Conservation (phyloP, 1,284 basidiomycete species). For the Moesziomyces aphidis region DNA sequence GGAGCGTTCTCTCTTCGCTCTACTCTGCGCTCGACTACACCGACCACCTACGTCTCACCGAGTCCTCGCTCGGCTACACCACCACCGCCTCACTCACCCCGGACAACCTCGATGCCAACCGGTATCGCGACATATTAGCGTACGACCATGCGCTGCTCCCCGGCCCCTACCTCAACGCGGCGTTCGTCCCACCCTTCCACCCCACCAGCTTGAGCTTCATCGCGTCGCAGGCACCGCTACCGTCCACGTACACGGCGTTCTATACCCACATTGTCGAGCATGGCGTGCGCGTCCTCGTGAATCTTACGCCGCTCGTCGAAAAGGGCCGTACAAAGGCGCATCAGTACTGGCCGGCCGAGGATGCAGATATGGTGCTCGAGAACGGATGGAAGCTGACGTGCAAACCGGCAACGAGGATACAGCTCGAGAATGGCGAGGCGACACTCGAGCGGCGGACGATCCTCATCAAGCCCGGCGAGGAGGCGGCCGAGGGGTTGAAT, state of each 20-base stretch:
- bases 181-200: slow-evolving; percentile 49
- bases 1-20: slow-evolving; percentile 15
- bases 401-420: neutral
- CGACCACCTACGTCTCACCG: slow-evolving; percentile 26
- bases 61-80: slow-evolving; percentile 24
- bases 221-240: slow-evolving; percentile 92
- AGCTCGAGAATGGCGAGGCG: slow-evolving; percentile 23
- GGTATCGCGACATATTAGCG: slow-evolving; percentile 37
- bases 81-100: slow-evolving; percentile 5
- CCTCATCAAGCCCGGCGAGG: slow-evolving; percentile 8
- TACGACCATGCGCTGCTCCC: slow-evolving; percentile 57
- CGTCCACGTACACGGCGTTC: slow-evolving; percentile 90
- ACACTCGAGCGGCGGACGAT: slow-evolving; percentile 20
- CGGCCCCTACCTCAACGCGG: slow-evolving; percentile 57
- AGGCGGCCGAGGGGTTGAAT: neutral
- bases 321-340: slow-evolving; percentile 57
- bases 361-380: slow-evolving; percentile 9
- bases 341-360: slow-evolving; percentile 56
- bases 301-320: slow-evolving; percentile 63
- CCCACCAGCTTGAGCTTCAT: slow-evolving; percentile 75
- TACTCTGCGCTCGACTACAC: slow-evolving; percentile 25
- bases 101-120: slow-evolving; percentile 20
- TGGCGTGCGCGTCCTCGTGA: slow-evolving; percentile 49
- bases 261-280: slow-evolving; percentile 68
- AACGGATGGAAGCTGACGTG: slow-evolving; percentile 23